Evolutionary conservation across 169 alveolate species (phyloP).

Genomic region (Eimeria zaria): DNA sequence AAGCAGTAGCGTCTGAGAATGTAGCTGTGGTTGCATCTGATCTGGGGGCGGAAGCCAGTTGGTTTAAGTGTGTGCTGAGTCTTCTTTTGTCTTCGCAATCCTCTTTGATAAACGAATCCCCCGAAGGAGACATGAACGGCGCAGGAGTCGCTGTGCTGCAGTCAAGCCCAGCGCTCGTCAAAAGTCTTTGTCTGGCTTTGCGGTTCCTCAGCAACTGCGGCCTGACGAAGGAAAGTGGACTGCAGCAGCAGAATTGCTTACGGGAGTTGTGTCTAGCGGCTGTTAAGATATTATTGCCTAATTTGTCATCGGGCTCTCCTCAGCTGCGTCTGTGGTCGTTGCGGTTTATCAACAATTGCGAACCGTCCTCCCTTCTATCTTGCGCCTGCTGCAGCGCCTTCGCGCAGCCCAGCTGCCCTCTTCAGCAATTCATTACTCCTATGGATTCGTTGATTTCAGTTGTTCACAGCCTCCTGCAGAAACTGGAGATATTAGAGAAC

Average conservation of each 20-base stretch:
- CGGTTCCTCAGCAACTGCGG: not conserved
- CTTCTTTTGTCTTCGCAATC: not conserved
- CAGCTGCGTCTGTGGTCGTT: conserved; percentile 57
- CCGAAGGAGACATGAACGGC: not conserved
- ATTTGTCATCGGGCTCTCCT: conserved; percentile 56
- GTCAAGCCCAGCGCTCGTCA: conserved; percentile 41
- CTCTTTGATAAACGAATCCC: not conserved
- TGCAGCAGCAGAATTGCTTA: not conserved
- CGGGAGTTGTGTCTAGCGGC: conserved; percentile 44
- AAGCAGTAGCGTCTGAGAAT: not conserved
- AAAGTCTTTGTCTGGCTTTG: conserved; percentile 33
- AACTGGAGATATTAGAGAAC: conserved; percentile 29
- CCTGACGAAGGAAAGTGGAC: not conserved
- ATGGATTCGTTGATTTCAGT: not conserved
- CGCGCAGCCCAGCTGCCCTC: not conserved
- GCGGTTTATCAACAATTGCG: conserved; percentile 60
- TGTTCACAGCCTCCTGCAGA: conserved; percentile 32
- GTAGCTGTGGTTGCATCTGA: not conserved
- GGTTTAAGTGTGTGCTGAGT: conserved; percentile 29
- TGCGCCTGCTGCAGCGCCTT: conserved; percentile 22
- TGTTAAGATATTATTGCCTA: conserved; percentile 41
- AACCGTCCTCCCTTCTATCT: conserved; percentile 5
- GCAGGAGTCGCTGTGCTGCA: not conserved
- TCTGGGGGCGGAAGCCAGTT: conserved; percentile 9
- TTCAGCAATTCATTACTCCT: not conserved